Conservation (phyloP, 257 asterid species). For the Plectranthus barbatus region DNA sequence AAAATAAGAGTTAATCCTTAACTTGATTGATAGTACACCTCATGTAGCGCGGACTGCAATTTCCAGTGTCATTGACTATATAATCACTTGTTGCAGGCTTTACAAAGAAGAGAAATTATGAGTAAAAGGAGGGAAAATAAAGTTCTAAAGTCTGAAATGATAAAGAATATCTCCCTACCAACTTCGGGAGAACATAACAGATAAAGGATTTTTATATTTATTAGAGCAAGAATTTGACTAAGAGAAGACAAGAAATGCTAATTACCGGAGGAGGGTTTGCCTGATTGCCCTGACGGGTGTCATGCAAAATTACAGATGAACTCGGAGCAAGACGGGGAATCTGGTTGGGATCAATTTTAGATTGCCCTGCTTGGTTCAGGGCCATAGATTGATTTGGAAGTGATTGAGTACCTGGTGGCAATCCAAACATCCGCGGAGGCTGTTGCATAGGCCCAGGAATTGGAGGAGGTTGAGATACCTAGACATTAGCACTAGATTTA, state of each 20-base stretch:
- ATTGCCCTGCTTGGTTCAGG: slow-evolving; percentile 63
- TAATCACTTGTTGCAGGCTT: slow-evolving; percentile 98
- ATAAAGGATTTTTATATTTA: neutral
- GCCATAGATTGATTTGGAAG: slow-evolving; percentile 72
- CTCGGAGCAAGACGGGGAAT: slow-evolving; percentile 82
- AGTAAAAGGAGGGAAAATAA: slow-evolving; percentile 15
- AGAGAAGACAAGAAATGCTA: neutral
- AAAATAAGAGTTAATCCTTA: slow-evolving; percentile 14
- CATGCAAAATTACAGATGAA: slow-evolving; percentile 63
- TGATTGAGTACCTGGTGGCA: slow-evolving; percentile 60
- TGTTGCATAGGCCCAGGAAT: slow-evolving; percentile 57
- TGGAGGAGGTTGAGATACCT: slow-evolving; percentile 69
- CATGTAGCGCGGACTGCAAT: slow-evolving; percentile 98
- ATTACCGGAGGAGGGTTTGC: slow-evolving; percentile 98
- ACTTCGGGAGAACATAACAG: slow-evolving; percentile 11
- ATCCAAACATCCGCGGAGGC: slow-evolving; percentile 74
- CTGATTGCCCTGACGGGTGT: slow-evolving; percentile 95
- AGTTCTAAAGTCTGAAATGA: neutral
- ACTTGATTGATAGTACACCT: slow-evolving; percentile 98
- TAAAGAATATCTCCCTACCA: neutral
- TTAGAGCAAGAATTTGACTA: neutral
- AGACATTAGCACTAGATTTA: slow-evolving; percentile 23
- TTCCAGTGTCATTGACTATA: slow-evolving; percentile 87
- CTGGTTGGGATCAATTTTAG: slow-evolving; percentile 95
- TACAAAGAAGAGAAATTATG: slow-evolving; percentile 16